Conservation (phyloP, 2,329 filamentous ascomycete genomes). For the Aureobasidium sp. region DNA sequence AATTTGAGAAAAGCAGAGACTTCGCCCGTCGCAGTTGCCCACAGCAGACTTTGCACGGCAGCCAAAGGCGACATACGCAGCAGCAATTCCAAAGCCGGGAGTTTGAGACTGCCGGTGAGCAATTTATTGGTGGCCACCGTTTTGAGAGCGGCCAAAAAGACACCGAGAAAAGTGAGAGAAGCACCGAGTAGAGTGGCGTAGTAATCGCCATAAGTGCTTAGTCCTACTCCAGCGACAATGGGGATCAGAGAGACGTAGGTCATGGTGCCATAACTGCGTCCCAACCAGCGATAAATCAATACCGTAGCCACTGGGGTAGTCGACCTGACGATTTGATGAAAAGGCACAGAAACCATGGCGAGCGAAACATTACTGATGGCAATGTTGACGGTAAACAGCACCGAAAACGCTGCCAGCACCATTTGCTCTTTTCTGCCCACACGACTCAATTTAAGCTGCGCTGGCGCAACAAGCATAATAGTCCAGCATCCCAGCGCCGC, state of each 20-base stretch:
- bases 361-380: conserved; percentile 55
- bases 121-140: conserved; percentile 57
- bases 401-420: conserved; percentile 49
- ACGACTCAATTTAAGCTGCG: conserved; percentile 43
- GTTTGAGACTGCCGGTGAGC: conserved; percentile 53
- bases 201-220: conserved; percentile 56
- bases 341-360: conserved; percentile 52
- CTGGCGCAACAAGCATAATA: conserved; percentile 35
- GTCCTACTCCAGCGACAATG: conserved; percentile 50
- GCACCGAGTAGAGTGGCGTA: conserved; percentile 49
- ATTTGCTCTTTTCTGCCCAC: conserved; percentile 47
- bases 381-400: conserved; percentile 56
- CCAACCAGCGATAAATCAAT: conserved; percentile 49
- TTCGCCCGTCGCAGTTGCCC: conserved; percentile 47
- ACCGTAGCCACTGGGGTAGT: conserved; percentile 55
- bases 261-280: conserved; percentile 45
- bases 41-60: conserved; percentile 46
- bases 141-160: conserved; percentile 39
- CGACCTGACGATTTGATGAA: conserved; percentile 57
- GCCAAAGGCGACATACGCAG: conserved; percentile 56
- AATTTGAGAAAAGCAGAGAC: conserved; percentile 19
- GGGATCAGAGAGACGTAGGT: conserved; percentile 56
- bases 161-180: conserved; percentile 31
- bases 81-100: conserved; percentile 53
- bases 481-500: conserved; percentile 49